These are phyloP conservation scores for Ampelocalamus luodianensis DNA, from an alignment of 176 grass and related monocot genomes.

Conservation along the genomic window DNA sequence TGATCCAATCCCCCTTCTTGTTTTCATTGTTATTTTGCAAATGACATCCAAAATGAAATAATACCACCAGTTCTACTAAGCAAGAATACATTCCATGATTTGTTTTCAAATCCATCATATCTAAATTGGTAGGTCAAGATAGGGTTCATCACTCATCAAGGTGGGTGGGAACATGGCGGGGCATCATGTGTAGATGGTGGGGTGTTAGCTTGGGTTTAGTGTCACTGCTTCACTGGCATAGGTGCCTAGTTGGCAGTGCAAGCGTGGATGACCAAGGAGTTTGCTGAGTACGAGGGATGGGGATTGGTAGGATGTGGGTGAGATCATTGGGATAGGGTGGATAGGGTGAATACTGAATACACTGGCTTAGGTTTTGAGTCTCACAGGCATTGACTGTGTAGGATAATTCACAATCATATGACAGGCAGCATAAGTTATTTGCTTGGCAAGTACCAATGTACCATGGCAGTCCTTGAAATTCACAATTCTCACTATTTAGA, in stretches of 20 bases:
- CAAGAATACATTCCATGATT: constrained; percentile 7
- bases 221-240: neutral
- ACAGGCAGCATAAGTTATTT: neutral
- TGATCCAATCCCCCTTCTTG: too few species aligned
- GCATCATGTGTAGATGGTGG: neutral
- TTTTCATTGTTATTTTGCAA: neutral
- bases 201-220: constrained; percentile 18
- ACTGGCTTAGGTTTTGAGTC: neutral
- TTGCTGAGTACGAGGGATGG: neutral
- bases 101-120: constrained; percentile 14
- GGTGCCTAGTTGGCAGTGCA: constrained; percentile 12
- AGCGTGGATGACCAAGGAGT: neutral
- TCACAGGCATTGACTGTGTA: neutral
- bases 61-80: neutral
- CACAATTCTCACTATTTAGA: neutral
- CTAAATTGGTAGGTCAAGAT: constrained; percentile 18
- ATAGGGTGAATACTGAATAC: neutral
- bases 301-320: neutral
- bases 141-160: neutral
- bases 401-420: neutral
- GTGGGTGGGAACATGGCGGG: neutral
- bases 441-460: neutral
- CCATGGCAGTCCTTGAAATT: neutral
- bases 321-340: constrained; percentile 3
- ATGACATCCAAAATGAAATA: neutral